These are phyloP conservation scores for Hypoxylon intermedium DNA, from an alignment of 495 filamentous ascomycete genomes.

Conservation along the genomic window DNA sequence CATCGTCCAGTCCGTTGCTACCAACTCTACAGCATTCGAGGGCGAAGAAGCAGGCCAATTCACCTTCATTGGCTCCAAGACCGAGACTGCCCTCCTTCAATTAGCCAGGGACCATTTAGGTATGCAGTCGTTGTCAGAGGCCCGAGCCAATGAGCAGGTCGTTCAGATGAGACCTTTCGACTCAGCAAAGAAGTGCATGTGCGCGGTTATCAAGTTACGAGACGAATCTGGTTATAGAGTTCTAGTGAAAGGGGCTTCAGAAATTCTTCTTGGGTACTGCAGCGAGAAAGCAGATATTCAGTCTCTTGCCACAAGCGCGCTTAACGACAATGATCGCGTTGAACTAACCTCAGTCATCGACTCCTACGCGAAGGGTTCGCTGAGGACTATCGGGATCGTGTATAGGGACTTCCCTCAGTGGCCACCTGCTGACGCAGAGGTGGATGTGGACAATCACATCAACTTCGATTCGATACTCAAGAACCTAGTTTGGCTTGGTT, in stretches of 20 bases:
- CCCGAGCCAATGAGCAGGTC: conserved; percentile 63
- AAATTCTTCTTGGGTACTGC: conserved; percentile 69
- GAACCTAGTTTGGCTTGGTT: conserved; percentile 69
- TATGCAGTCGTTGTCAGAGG: conserved; percentile 64
- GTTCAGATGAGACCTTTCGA: conserved; percentile 73
- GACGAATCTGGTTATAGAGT: conserved; percentile 61
- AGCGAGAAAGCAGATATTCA: conserved; percentile 49
- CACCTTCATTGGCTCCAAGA: conserved; percentile 76
- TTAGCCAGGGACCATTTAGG: conserved; percentile 70
- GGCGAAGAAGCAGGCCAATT: conserved; percentile 66
- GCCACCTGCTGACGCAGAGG: conserved; percentile 69
- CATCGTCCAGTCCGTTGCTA: conserved; percentile 68
- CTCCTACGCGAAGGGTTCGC: conserved; percentile 71
- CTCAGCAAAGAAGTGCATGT: conserved; percentile 76
- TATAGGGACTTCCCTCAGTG: conserved; percentile 79
- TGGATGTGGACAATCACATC: conserved; percentile 62
- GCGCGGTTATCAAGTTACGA: conserved; percentile 63
- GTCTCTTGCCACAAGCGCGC: conserved; percentile 17
- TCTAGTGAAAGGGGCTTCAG: conserved; percentile 74
- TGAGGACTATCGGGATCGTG: conserved; percentile 76
- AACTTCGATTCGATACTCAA: conserved; percentile 73
- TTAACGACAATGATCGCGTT: conserved; percentile 56
- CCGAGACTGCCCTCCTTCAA: conserved; percentile 72
- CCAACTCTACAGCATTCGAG: conserved; percentile 80
- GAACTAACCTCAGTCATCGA: conserved; percentile 56